Evolutionary conservation across 192 early-diverging fungal genomes (phyloP).

Genomic region (Diversispora epigaea): DNA sequence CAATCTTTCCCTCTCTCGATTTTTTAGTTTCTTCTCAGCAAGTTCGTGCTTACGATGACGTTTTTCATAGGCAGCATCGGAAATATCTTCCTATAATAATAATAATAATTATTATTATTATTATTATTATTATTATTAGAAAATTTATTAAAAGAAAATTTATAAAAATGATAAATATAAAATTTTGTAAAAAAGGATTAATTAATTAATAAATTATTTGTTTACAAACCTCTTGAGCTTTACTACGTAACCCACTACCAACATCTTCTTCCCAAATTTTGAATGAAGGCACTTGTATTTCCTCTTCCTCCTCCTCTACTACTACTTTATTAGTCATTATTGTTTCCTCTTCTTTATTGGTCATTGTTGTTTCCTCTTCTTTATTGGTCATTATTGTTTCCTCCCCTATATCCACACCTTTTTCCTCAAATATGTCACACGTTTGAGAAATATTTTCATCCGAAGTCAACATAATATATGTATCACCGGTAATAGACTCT

Average conservation of each 20-base stretch:
- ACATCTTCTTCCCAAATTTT: conserved; percentile 16
- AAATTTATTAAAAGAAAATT: background rate
- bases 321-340: background rate
- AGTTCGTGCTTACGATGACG: conserved; percentile 55
- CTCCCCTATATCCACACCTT: background rate
- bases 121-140: too few species aligned
- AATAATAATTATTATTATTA: too few species aligned
- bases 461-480: background rate
- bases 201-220: background rate
- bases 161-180: background rate
- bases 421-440: conserved; percentile 11
- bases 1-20: conserved; percentile 55
- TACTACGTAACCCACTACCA: conserved; percentile 29
- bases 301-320: background rate
- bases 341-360: background rate
- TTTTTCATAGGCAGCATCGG: conserved; percentile 49
- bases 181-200: background rate
- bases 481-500: background rate
- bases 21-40: conserved; percentile 57
- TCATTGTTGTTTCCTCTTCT: background rate
- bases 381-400: background rate
- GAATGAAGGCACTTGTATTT: conserved; percentile 8
- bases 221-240: conserved; percentile 26
- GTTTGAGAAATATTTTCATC: conserved; percentile 6
- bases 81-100: conserved; percentile 30